phyloP scores from a whole-genome alignment of 1,284 basidiomycete species.

The Trametes polyzona region DNA sequence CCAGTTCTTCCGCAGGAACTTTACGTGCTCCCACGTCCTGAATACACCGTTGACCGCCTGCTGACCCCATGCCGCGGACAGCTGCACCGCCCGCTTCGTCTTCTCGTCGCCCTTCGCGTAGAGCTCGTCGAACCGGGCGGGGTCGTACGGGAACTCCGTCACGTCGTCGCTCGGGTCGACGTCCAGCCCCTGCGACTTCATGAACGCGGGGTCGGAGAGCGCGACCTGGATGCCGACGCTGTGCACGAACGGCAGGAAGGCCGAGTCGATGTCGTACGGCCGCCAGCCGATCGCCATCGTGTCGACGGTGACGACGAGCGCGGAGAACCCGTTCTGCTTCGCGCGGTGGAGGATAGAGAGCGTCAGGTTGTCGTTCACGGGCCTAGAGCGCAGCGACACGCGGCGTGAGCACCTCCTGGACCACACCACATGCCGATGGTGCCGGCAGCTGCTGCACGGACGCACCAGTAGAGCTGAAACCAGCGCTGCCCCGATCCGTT shows the following conservation, averaged over 20 bases:
- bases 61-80: conserved; percentile 59
- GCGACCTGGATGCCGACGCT: conserved; percentile 64
- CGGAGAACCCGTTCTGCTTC: conserved; percentile 65
- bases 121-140: conserved; percentile 44
- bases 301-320: conserved; percentile 73
- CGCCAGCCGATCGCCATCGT: conserved; percentile 70
- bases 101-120: conserved; percentile 50
- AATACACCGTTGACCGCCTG: conserved; percentile 63
- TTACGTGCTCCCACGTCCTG: conserved; percentile 66
- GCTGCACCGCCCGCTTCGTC: conserved; percentile 40
- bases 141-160: conserved; percentile 62
- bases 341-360: conserved; percentile 66
- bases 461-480: conserved; percentile 82
- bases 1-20: conserved; percentile 67
- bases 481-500: conserved; percentile 68
- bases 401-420: too few relatives aligned
- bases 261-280: conserved; percentile 60
- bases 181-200: conserved; percentile 51
- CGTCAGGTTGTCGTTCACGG: conserved; percentile 61
- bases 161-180: conserved; percentile 43
- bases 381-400: conserved; percentile 52
- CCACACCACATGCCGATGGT: too few relatives aligned
- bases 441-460: background rate
- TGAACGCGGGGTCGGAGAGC: conserved; percentile 71
- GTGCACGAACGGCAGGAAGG: conserved; percentile 66